Evolutionary conservation across 2,329 filamentous ascomycete species (phyloP).

Genomic region (Rhynchosporium graminicola): DNA sequence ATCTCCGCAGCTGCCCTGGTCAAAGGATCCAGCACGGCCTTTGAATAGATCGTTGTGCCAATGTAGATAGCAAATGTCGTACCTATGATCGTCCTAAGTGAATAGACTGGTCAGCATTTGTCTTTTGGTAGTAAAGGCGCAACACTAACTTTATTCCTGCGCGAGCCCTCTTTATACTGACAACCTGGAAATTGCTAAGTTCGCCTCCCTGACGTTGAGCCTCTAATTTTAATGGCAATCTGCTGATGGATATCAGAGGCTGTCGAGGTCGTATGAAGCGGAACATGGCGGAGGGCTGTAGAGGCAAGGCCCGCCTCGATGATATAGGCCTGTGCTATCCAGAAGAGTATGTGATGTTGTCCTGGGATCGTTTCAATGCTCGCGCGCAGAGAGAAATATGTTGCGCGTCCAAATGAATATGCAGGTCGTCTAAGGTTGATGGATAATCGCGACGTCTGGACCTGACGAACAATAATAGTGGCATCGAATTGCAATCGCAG

Average conservation of each 20-base stretch:
- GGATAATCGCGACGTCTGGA: background rate
- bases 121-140: background rate
- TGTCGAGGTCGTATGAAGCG: conserved; percentile 30
- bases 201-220: conserved; percentile 28
- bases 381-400: background rate
- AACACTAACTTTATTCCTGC: conserved; percentile 26
- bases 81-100: conserved; percentile 35
- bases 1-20: conserved; percentile 40
- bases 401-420: background rate
- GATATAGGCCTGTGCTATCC: conserved; percentile 30
- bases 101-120: conserved; percentile 2
- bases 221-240: conserved; percentile 34
- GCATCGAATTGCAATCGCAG: background rate
- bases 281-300: conserved; percentile 33
- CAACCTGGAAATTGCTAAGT: conserved; percentile 31
- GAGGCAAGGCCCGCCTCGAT: conserved; percentile 34
- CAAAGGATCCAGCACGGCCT: conserved; percentile 50
- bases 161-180: conserved; percentile 31
- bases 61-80: conserved; percentile 41
- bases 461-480: no score
- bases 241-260: conserved; percentile 25
- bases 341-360: background rate
- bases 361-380: background rate
- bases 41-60: conserved; percentile 48
- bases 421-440: no score